A percentile compares a stretch with the other conserved stretches of the same genome.
phyloP scores from a whole-genome alignment of 2,329 filamentous ascomycete genomes.

The Alternaria arbusti region DNA sequence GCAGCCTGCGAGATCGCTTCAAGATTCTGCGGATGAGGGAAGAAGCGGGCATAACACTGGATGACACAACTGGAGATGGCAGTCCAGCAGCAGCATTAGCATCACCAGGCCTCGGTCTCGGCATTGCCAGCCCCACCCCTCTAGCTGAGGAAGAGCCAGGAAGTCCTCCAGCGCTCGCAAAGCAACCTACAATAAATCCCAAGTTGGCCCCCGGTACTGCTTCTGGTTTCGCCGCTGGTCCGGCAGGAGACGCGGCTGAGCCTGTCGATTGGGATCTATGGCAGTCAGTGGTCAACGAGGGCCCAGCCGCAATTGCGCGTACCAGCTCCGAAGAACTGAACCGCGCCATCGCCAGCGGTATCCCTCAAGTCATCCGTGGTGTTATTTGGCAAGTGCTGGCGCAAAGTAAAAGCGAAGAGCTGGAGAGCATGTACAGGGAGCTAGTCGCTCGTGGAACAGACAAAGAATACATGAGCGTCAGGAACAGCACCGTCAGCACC shows the following conservation, averaged over 20 bases:
- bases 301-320: slow-evolving; percentile 83
- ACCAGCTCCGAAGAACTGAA: slow-evolving; percentile 91
- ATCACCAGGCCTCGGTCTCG: slow-evolving; percentile 51
- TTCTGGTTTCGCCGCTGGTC: slow-evolving; percentile 78
- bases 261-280: slow-evolving; percentile 99
- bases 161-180: slow-evolving; percentile 46
- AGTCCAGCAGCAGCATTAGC: slow-evolving; percentile 50
- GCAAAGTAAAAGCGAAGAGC: slow-evolving; percentile 89
- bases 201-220: slow-evolving; percentile 84
- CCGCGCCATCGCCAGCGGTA: slow-evolving; percentile 87
- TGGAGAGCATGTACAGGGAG: slow-evolving; percentile 86
- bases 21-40: slow-evolving; percentile 54
- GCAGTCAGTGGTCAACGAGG: slow-evolving; percentile 95
- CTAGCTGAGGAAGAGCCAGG: slow-evolving; percentile 51
- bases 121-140: slow-evolving; percentile 58
- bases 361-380: slow-evolving; percentile 93
- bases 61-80: slow-evolving; percentile 56
- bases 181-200: slow-evolving; percentile 70
- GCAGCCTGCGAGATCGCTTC: slow-evolving; percentile 56
- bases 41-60: slow-evolving; percentile 50
- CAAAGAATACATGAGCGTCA: slow-evolving; percentile 61
- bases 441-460: slow-evolving; percentile 81
- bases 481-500: slow-evolving; percentile 50
- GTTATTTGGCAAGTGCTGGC: slow-evolving; percentile 98
- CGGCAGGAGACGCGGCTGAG: slow-evolving; percentile 69